A percentile compares a stretch with the other conserved stretches of the same genome.
Conservation (phyloP, 2,329 filamentous ascomycete species). For the Fusarium fujikuroi region DNA sequence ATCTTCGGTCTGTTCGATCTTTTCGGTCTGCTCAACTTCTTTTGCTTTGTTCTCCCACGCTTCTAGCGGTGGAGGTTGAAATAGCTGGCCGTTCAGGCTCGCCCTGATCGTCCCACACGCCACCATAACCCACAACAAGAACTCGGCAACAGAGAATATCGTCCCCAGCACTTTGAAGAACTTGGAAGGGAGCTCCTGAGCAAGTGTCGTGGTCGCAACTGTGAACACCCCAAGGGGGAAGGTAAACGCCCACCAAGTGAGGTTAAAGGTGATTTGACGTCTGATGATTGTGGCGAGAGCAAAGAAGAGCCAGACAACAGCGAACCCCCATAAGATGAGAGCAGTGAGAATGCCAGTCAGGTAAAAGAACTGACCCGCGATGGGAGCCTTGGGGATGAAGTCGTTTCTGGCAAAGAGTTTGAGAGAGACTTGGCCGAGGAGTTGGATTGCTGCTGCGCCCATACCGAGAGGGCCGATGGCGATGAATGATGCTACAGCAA, state of each 20-base stretch:
- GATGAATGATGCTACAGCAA: conserved; percentile 71
- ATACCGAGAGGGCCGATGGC: conserved; percentile 71
- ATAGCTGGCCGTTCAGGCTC: conserved; percentile 15
- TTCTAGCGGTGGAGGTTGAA: conserved; percentile 2
- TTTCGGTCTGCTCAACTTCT: not conserved
- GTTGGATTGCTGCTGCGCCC: conserved; percentile 64
- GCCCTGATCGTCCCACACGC: conserved; percentile 15
- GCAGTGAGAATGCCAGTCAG: conserved; percentile 57
- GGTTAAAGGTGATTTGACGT: conserved; percentile 50
- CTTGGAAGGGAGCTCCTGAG: conserved; percentile 44
- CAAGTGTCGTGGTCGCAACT: conserved; percentile 46
- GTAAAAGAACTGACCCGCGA: conserved; percentile 65
- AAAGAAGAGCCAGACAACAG: conserved; percentile 49
- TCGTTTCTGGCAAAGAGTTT: conserved; percentile 46
- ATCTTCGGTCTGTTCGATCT: not conserved
- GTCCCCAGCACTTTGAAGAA: conserved; percentile 49
- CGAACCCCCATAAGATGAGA: conserved; percentile 50
- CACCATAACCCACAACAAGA: conserved; percentile 36
- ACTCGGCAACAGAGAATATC: conserved; percentile 29
- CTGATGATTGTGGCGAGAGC: conserved; percentile 45
- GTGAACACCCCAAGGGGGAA: conserved; percentile 52
- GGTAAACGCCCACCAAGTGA: conserved; percentile 54
- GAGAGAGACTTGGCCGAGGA: conserved; percentile 54
- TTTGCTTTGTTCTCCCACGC: conserved; percentile 4
- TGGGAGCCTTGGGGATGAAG: conserved; percentile 53